Evolutionary conservation across 805 yeast genomes (phyloP), one percentile per base, ranked within the genome.

Genomic region (Cephaloascus fragrans): DNA sequence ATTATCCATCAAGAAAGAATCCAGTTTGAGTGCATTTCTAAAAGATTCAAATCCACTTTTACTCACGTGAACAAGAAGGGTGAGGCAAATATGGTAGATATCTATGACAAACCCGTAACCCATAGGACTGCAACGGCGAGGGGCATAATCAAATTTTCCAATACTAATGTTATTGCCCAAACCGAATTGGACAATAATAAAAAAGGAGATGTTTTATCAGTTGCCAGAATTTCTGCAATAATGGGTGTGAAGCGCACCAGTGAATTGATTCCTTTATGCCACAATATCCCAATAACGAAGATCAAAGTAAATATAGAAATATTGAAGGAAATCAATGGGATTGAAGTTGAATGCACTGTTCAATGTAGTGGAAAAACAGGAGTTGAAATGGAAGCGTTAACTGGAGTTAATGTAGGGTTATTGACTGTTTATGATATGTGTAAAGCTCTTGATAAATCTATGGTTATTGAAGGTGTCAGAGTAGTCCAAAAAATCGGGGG

Each of bases 381-480:
- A 1, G 78, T 73, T 4, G 80, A 73, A 46, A 73, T 73, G 78
- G 80, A 73, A 48, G 77, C 78, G 1, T 42, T 73, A 17, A 57
- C 64, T 2, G 78, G 79, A 0, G 68, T 61, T 5, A 59, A 61
- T 17, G 56, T 64, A 8, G 57, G 71, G 0, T 48, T 73, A 32
- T 51, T 68, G 23, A 72, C 77, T 12, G 53, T 73, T n/a, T 73
- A 73, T 42, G 79, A 73, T 48, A 73, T 73, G 78, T 72, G 78
- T 47, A 73, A 73, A 46, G 75, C 77, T 2, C 73, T 69, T n/a
- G 79, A 73, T 47, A 61, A 67, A 47, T 47, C 48, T 19, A 73
- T 73, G 76, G 51, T 50, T 1, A 56, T 73, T 2, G 44, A 46
- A 0, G 56, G 55, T 16, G 55, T 70, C 12, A 49, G 53, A 39